Evolutionary conservation across 805 yeast genomes (phyloP).

Genomic region (Yarrowia bubula): DNA sequence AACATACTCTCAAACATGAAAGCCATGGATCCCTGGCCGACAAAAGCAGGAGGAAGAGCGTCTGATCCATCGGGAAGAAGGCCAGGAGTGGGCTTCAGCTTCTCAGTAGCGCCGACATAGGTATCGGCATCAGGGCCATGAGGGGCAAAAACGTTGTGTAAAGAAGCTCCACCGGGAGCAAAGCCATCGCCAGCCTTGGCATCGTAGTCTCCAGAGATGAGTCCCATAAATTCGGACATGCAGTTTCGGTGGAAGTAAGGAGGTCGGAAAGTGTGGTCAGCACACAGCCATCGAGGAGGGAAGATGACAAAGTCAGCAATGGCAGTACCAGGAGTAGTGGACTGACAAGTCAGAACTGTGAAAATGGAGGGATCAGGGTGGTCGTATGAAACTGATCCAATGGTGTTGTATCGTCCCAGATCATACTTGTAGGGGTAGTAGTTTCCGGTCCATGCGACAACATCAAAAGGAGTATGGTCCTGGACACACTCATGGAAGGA

Average conservation of each 20-base stretch:
- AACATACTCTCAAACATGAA: slow-evolving; percentile 37
- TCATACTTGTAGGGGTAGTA: slow-evolving; percentile 38
- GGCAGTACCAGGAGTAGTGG: slow-evolving; percentile 34
- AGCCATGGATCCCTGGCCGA: slow-evolving; percentile 36
- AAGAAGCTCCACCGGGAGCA: slow-evolving; percentile 38
- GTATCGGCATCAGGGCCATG: slow-evolving; percentile 38
- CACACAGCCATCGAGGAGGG: slow-evolving; percentile 38
- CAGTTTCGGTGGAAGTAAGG: slow-evolving; percentile 37
- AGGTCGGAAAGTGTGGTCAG: slow-evolving; percentile 37
- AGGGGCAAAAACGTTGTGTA: slow-evolving; percentile 37
- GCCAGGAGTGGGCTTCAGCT: slow-evolving; percentile 21
- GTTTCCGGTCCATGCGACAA: slow-evolving; percentile 37
- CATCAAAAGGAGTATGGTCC: slow-evolving; percentile 36
- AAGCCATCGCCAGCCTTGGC: slow-evolving; percentile 36
- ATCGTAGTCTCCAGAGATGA: slow-evolving; percentile 32
- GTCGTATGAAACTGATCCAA: slow-evolving; percentile 37
- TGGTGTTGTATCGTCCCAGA: slow-evolving; percentile 34
- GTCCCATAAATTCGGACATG: slow-evolving; percentile 37
- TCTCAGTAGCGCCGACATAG: slow-evolving; percentile 33
- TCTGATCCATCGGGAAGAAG: slow-evolving; percentile 21
- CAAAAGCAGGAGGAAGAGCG: slow-evolving; percentile 32
- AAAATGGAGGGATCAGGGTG: slow-evolving; percentile 38
- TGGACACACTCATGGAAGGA: slow-evolving; percentile 29
- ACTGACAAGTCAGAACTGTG: slow-evolving; percentile 33
- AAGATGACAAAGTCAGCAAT: slow-evolving; percentile 37